phyloP scores from a whole-genome alignment of 345 rosid species.

The Bruguiera parviflora region DNA sequence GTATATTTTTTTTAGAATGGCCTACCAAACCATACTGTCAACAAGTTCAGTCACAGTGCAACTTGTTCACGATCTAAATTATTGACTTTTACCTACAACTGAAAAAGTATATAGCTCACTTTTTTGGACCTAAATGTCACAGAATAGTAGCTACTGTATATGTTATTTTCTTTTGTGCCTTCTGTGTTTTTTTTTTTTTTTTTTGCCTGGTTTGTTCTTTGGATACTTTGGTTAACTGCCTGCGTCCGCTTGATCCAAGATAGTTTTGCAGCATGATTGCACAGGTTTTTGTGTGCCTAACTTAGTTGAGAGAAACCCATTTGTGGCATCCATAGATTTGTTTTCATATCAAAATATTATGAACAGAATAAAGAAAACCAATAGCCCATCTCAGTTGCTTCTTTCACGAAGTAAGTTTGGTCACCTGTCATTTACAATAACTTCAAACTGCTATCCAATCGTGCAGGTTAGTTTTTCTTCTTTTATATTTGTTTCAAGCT shows the following conservation, averaged over 20 bases:
- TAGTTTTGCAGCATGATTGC: background rate
- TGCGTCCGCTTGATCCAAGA: slow-evolving; percentile 3
- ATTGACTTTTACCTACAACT: background rate
- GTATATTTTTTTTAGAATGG: background rate
- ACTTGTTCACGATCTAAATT: background rate
- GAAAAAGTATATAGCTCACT: no score
- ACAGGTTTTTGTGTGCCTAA: background rate
- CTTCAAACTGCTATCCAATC: slow-evolving; percentile 1
- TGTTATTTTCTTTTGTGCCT: no score
- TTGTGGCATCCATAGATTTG: background rate
- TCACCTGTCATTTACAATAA: slow-evolving; percentile 12
- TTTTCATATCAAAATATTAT: slow-evolving; percentile 1
- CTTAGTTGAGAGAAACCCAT: background rate
- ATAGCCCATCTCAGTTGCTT: slow-evolving; percentile 9
- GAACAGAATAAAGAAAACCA: background rate
- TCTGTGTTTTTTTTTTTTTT: no score
- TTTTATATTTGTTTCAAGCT: no score
- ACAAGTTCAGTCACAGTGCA: background rate
- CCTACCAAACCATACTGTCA: background rate
- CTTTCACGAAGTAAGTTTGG: slow-evolving; percentile 10
- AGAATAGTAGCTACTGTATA: no score
- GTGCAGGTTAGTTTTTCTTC: background rate
- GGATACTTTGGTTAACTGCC: background rate
- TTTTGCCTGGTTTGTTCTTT: no score
- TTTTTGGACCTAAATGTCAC: no score